Base-by-base conservation (phyloP, 1,139 yeast species). In the Debaryomyces udenii region DNA sequence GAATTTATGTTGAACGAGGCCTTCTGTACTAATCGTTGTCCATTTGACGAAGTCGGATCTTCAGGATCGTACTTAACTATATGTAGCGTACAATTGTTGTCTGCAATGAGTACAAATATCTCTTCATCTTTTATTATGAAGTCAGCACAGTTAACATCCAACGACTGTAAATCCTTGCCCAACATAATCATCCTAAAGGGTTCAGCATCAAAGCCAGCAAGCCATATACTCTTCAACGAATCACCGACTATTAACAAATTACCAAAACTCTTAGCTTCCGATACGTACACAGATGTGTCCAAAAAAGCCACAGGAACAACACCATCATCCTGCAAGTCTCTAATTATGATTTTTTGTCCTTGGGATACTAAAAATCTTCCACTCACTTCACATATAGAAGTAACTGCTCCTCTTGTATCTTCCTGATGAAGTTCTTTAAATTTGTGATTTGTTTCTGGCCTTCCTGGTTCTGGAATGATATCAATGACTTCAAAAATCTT, bases 241-340 rank as follows among this genome's bases (percentile, higher is more conserved):
- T 93, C 99, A 14, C 96, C 96, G 20, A 90, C 63, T 2, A 89
- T 53, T 20, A 91, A 60, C 56, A 91, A 67, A 59, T 91, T 89
- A 29, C 95, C 93, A 59, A 88, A 81, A 49, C 90, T 77, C 61
- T 91, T 91, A 18, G 89, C 78, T 49, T 87, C 96, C 10, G 86
- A 74, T 2, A 89, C 82, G 59, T 81, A 89, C 1, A 90, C 81
- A 2, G 93, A 81, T 18, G 91, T 80, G 59, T 93, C 98, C 43
- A 86, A 73, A 56, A 94, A 93, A 1, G 98, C 99, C 2, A 93
- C 97, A 0, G 99, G 97, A 50, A 83, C 90, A 11, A 86, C 83
- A 41, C 87, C 86, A 56, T 86, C 91, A 56, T 85, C 91, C 51
- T 84, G 93, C 37, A 90, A 73, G 59, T 87, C 94, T 54, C 98